Conservation (phyloP, 2,329 filamentous ascomycete species). For the Verticillium zaregamsianum region DNA sequence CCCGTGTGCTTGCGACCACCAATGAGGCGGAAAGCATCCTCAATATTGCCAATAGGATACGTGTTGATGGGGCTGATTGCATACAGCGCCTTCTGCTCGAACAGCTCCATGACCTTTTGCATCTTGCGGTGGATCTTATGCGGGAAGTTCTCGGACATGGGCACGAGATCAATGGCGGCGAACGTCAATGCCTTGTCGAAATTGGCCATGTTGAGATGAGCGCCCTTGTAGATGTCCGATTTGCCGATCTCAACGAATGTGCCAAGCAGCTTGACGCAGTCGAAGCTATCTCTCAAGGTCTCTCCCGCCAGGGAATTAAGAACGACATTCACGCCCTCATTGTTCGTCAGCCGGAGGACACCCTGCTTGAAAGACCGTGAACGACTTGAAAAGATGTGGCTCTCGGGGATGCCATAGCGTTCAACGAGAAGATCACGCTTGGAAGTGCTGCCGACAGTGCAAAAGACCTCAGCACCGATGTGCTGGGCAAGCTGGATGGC, state of each 20-base stretch:
- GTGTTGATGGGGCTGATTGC: neutral
- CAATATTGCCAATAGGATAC: constrained; percentile 15
- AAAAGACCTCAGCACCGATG: constrained; percentile 14
- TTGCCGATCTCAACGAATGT: constrained; percentile 27
- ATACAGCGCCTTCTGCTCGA: neutral
- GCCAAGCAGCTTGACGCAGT: constrained; percentile 11
- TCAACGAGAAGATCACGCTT: constrained; percentile 1
- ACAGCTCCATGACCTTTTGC: neutral
- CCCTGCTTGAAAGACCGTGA: neutral
- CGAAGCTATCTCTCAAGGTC: neutral
- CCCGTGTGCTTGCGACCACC: constrained; percentile 34
- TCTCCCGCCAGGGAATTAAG: constrained; percentile 23
- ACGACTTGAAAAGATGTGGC: neutral
- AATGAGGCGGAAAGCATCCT: constrained; percentile 34
- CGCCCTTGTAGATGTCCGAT: constrained; percentile 22
- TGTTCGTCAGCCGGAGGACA: neutral
- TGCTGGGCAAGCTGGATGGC: constrained; percentile 8
- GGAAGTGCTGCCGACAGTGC: constrained; percentile 13
- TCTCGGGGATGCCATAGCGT: neutral
- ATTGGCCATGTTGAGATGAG: constrained; percentile 14
- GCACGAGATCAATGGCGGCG: neutral
- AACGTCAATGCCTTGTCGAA: neutral
- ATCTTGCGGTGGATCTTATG: too few relatives aligned
- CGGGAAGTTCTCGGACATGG: constrained; percentile 4
- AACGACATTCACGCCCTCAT: neutral